Percentiles rank a stretch among this genome's conserved stretches.
phyloP scores from a whole-genome alignment of 2,329 filamentous ascomycete genomes.

The Trichoderma koningiopsis region DNA sequence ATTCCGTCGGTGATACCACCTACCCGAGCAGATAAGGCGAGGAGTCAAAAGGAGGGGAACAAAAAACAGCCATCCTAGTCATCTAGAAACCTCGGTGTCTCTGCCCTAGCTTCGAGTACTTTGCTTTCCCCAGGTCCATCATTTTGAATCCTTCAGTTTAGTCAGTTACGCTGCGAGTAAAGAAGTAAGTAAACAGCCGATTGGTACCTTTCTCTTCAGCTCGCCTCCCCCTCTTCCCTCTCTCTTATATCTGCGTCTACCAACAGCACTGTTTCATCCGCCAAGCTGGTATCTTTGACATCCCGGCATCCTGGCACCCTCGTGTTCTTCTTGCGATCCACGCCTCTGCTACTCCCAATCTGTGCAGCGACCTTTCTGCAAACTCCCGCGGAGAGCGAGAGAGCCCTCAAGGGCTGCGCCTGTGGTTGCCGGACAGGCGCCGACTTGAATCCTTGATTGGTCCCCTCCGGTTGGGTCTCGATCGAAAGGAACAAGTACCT shows the following conservation, averaged over 20 bases:
- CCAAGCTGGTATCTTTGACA: constrained; percentile 18
- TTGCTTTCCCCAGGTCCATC: neutral
- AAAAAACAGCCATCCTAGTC: neutral
- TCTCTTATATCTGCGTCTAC: neutral
- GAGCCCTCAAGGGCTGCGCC: neutral
- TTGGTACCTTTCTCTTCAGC: neutral
- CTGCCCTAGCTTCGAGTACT: neutral
- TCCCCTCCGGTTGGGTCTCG: constrained; percentile 9
- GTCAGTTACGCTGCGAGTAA: neutral
- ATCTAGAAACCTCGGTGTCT: neutral
- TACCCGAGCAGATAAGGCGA: constrained; percentile 11
- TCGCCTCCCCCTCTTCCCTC: neutral
- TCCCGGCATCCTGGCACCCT: neutral
- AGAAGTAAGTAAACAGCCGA: neutral
- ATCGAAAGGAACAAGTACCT: constrained; percentile 1
- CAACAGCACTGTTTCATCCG: constrained; percentile 18
- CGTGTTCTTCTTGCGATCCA: constrained; percentile 11
- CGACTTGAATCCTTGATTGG: constrained; percentile 13
- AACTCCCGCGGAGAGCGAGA: constrained; percentile 19
- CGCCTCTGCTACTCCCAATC: neutral
- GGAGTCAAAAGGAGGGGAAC: constrained; percentile 17
- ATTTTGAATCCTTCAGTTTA: neutral
- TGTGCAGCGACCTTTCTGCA: constrained; percentile 11
- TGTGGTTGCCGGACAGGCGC: constrained; percentile 11
- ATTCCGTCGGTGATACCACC: constrained; percentile 19